These are phyloP conservation scores for Lactarius akahatsu DNA, from an alignment of 768 basidiomycete genomes.

Conservation along the genomic window DNA sequence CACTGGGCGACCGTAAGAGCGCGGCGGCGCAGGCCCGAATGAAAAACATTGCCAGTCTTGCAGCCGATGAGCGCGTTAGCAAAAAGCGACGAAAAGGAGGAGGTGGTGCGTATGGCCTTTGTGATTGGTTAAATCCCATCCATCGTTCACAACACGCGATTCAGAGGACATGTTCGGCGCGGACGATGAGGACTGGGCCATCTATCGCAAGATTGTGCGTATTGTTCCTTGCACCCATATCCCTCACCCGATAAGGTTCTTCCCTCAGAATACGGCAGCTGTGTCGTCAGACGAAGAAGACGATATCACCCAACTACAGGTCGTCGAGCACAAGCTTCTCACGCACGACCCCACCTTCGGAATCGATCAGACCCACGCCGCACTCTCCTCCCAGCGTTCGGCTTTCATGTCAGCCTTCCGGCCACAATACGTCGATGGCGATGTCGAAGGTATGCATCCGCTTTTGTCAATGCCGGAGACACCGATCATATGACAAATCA, in stretches of 20 bases:
- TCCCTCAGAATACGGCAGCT: constrained; percentile 58
- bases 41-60: constrained; percentile 86
- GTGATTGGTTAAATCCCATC: constrained; percentile 31
- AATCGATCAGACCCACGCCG: constrained; percentile 74
- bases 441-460: constrained; percentile 52
- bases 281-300: constrained; percentile 91
- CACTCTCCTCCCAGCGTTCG: constrained; percentile 71
- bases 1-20: constrained; percentile 72
- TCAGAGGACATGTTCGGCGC: constrained; percentile 92
- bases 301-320: constrained; percentile 66
- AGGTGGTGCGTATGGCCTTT: constrained; percentile 52
- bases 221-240: not conserved
- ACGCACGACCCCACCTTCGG: constrained; percentile 86
- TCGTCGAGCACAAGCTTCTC: constrained; percentile 79
- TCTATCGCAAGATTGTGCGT: constrained; percentile 93
- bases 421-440: constrained; percentile 74
- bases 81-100: constrained; percentile 85
- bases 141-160: constrained; percentile 32
- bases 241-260: constrained; percentile 6
- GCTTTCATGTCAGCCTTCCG: constrained; percentile 85
- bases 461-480: not conserved
- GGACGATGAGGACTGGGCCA: constrained; percentile 96
- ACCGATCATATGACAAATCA: constrained; percentile 65
- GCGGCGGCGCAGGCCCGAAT: constrained; percentile 95
- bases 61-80: constrained; percentile 76